Conservation (phyloP, 805 yeast species). For the Yamadazyma phyllophila region DNA sequence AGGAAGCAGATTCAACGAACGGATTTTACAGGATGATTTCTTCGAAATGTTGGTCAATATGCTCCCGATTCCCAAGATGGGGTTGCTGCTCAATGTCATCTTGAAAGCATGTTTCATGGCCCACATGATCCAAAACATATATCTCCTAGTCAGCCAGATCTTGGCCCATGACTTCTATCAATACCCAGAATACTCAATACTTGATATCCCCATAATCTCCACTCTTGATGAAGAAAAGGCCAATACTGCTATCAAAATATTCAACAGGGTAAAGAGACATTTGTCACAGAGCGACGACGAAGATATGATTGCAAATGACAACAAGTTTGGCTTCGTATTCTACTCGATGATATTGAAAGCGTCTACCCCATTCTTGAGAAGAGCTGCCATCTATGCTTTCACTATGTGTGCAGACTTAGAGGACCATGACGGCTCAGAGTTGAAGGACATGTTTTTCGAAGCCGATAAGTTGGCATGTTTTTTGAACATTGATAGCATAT, state of each 20-base stretch:
- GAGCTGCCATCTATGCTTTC: conserved; percentile 54
- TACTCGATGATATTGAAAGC: conserved; percentile 56
- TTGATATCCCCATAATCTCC: conserved; percentile 37
- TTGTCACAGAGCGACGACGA: conserved; percentile 12
- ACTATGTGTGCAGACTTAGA: conserved; percentile 50
- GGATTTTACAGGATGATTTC: conserved; percentile 46
- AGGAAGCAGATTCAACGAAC: conserved; percentile 25
- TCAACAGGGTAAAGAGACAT: conserved; percentile 18
- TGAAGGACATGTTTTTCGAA: conserved; percentile 38
- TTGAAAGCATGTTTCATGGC: conserved; percentile 49
- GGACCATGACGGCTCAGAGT: conserved; percentile 18
- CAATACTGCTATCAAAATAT: conserved; percentile 19
- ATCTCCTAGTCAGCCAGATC: conserved; percentile 27
- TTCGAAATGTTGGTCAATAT: conserved; percentile 52
- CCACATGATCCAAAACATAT: conserved; percentile 48
- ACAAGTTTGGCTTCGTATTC: conserved; percentile 37
- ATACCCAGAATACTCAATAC: conserved; percentile 22
- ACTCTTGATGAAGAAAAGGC: conserved; percentile 22
- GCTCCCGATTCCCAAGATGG: conserved; percentile 46
- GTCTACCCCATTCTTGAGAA: conserved; percentile 63
- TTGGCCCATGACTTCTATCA: conserved; percentile 24
- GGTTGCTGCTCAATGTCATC: conserved; percentile 46
- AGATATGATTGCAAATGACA: conserved; percentile 16
- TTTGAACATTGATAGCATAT: conserved; percentile 45
- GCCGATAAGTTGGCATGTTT: conserved; percentile 52